Evolutionary conservation across 2,329 filamentous ascomycete species (phyloP), one percentile per base, ranked within the genome.

Genomic region (Trichoderma sp.): DNA sequence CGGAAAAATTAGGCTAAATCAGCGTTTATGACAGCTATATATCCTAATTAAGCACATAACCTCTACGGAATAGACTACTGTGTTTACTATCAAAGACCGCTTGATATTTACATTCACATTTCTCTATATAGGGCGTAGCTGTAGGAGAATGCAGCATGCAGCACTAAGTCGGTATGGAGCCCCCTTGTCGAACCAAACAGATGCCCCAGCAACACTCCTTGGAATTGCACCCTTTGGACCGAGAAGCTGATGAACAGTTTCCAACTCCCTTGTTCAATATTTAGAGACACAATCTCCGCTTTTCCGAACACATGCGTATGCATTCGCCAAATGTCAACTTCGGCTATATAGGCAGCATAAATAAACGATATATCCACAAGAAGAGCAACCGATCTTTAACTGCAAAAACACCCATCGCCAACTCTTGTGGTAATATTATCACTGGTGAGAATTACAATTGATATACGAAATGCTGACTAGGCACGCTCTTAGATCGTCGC

Each of bases 1-100:
- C 49, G 33, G n/a, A 27, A 19, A 33, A 33, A 49, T 66, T 49
- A 66, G 63, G 63, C 63, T 66, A 66, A 66, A 66, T 66, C 53
- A 52, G 8, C 40, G 33, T 14, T 40, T 31, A 35, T 29, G 27
- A 11, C 40, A 33, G 37, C 29, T n/a, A 47, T 37, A 29, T 6
- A 43, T 43, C n/a, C 55, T 55, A 55, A 66, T 52, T 66, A 37
- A 55, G 4, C 19, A 19, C 16, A 35, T 16, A 3, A 52, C 19
- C 33, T 59, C 14, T 27, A 43, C 6, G 40, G 31, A 16, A 27
- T 10, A 43, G 16, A 8, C 14, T 4, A 43, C 19, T 43, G 16
- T 10, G 7, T 43, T 29, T 40, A 24, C 21, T 24, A 19, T 57
- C n/a, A 5, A 6, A 5, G 19, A 19, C 5, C 10, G 24, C 57